Conservation (phyloP, 371 early-diverging fungal species). For the Mortierella sp. region DNA sequence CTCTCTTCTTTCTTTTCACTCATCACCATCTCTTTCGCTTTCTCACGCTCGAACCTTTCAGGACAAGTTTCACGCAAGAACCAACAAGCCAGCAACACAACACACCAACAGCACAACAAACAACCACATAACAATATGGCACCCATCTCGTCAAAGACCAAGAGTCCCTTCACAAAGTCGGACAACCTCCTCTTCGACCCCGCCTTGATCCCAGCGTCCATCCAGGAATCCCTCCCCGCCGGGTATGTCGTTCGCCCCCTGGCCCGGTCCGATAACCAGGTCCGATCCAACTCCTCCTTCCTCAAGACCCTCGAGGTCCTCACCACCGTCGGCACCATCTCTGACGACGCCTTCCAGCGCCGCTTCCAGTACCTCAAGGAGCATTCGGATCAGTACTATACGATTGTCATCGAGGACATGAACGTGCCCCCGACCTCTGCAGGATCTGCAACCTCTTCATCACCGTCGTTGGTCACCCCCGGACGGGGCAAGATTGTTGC, state of each 20-base stretch:
- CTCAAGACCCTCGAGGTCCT: conserved; percentile 58
- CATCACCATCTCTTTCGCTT: conserved; percentile 7
- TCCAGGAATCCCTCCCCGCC: conserved; percentile 78
- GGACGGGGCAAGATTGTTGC: conserved; percentile 82
- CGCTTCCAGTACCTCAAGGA: conserved; percentile 50
- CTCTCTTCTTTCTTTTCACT: neutral
- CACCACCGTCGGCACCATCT: conserved; percentile 49
- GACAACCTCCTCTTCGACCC: conserved; percentile 76
- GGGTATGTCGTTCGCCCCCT: conserved; percentile 91
- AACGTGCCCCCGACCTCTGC: conserved; percentile 52
- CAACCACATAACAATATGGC: conserved; percentile 22
- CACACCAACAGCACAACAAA: neutral
- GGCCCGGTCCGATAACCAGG: conserved; percentile 79
- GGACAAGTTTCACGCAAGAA: conserved; percentile 6
- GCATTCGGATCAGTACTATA: conserved; percentile 74
- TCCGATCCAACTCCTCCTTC: conserved; percentile 70
- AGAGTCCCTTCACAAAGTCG: conserved; percentile 50
- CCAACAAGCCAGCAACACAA: neutral
- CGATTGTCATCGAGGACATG: conserved; percentile 87
- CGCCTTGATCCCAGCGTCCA: conserved; percentile 80
- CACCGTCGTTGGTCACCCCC: conserved; percentile 43
- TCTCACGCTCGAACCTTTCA: conserved; percentile 15
- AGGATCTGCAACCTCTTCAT: conserved; percentile 33
- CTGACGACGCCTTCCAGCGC: conserved; percentile 33
- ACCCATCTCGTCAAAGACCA: conserved; percentile 15